Base-by-base conservation (phyloP, 345 rosid genomes). In the Cardamine resedifolia region DNA sequence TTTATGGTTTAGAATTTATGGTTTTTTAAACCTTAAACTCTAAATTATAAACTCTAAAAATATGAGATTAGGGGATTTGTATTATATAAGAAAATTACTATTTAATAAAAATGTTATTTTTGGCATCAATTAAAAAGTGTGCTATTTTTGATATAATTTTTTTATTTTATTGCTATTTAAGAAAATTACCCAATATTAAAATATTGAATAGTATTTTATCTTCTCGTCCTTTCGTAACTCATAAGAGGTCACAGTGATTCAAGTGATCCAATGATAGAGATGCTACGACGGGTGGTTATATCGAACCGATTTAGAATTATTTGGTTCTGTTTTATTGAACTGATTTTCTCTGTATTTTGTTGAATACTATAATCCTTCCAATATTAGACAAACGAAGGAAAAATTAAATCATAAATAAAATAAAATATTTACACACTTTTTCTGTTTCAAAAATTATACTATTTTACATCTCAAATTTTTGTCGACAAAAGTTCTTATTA, bases 171-270 rank as follows among this genome's bases (percentile, higher is more conserved):
- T n/a, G n/a, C n/a, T n/a, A n/a, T n/a, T n/a, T n/a, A n/a, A n/a
- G n/a, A n/a, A n/a, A n/a, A n/a, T n/a, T n/a, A n/a, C n/a, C n/a
- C n/a, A 12, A 18, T 31, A 64, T 20, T 21, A 11, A 23, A 33
- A 21, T 65, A 50, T 6, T 49, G 11, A 50, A n/a, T 34, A 20
- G 11, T 3, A 66, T 24, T 41, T 52, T 66, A 27, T 55, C 51
- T 51, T 51, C 60, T 53, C 28, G 27, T 41, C 61, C 59, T 23
- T 66, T 33, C 10, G 14, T 49, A 3, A 50, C 27, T 47, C 52
- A 52, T 65, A 15, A 50, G 47, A 50, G 59, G 49, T 28, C 48
- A 66, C 38, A 51, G 24, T 51, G 51, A 9, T 10, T 64, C 69
- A 33, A 64, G 19, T 66, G 57, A 66, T 66, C 45, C 47, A 65